Evolutionary conservation across 805 yeast species (phyloP).

Genomic region (Teunomyces aglyptinius): DNA sequence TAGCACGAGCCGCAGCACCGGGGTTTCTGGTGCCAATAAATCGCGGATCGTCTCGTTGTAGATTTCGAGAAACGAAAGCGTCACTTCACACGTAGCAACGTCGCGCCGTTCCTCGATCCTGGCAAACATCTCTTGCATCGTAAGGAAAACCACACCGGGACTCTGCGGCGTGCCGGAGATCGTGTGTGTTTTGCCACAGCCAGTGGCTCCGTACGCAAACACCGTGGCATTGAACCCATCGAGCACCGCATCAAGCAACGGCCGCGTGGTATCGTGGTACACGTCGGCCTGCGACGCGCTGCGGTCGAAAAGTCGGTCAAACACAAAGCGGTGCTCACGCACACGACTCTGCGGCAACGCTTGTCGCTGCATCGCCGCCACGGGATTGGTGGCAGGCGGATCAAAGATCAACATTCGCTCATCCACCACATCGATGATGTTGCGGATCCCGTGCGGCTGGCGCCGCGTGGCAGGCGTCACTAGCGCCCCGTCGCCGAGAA

Average conservation of each 20-base stretch:
- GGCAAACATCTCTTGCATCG: constrained; percentile 72
- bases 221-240: constrained; percentile 90
- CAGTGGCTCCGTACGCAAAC: constrained; percentile 96
- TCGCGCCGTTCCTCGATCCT: constrained; percentile 57
- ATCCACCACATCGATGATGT: constrained; percentile 76
- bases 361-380: constrained; percentile 46
- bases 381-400: constrained; percentile 72
- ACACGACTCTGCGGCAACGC: constrained; percentile 49
- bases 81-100: constrained; percentile 55
- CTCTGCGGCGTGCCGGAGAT: constrained; percentile 69
- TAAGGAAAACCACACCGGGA: constrained; percentile 78
- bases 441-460: constrained; percentile 56
- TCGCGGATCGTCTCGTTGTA: constrained; percentile 90
- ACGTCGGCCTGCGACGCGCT: constrained; percentile 64
- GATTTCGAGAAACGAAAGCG: constrained; percentile 77
- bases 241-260: constrained; percentile 68
- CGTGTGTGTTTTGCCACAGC: constrained; percentile 96
- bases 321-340: constrained; percentile 76
- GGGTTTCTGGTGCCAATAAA: constrained; percentile 57
- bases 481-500: constrained; percentile 52
- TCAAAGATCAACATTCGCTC: constrained; percentile 84
- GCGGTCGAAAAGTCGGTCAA: constrained; percentile 76
- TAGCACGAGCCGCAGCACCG: constrained; percentile 49
- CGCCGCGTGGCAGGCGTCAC: constrained; percentile 8
- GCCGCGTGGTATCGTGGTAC: constrained; percentile 62